A percentile compares a stretch with the other conserved stretches of the same genome.
Evolutionary conservation across 805 yeast species (phyloP).

Genomic region (Candida ficus): DNA sequence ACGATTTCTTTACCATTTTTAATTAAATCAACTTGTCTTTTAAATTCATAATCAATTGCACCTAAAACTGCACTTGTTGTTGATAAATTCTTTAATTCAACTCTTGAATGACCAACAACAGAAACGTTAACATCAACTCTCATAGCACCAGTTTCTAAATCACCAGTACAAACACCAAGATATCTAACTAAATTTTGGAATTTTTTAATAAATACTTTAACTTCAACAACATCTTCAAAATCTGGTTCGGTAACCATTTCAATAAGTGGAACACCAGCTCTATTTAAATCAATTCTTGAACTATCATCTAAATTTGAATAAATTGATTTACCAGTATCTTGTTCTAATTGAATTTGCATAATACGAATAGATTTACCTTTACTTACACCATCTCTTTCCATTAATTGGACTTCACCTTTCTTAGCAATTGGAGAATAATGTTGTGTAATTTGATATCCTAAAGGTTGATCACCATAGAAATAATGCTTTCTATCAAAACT

Average conservation of each 20-base stretch:
- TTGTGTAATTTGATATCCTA: conserved; percentile 95
- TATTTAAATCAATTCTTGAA: conserved; percentile 67
- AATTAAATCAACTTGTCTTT: conserved; percentile 56
- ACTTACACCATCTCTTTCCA: conserved; percentile 48
- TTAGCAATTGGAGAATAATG: conserved; percentile 73
- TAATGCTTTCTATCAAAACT: conserved; percentile 92
- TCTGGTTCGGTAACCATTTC: conserved; percentile 93
- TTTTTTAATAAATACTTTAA: conserved; percentile 74
- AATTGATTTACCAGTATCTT: conserved; percentile 84
- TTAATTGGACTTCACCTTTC: conserved; percentile 53
- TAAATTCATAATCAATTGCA: conserved; percentile 71
- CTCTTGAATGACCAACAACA: conserved; percentile 63
- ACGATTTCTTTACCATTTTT: conserved; percentile 31
- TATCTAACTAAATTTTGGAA: conserved; percentile 67
- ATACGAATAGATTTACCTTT: conserved; percentile 48
- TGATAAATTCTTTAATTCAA: conserved; percentile 86
- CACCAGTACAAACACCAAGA: conserved; percentile 77
- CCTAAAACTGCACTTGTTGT: conserved; percentile 73
- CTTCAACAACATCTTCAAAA: conserved; percentile 59
- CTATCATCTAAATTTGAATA: conserved; percentile 31
- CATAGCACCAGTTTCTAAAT: conserved; percentile 90
- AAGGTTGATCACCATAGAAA: conserved; percentile 93
- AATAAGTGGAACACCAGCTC: conserved; percentile 81
- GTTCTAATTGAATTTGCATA: conserved; percentile 86
- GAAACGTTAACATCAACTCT: conserved; percentile 94